Conservation (phyloP, 805 yeast genomes). For the Debaryomyces castellii region DNA sequence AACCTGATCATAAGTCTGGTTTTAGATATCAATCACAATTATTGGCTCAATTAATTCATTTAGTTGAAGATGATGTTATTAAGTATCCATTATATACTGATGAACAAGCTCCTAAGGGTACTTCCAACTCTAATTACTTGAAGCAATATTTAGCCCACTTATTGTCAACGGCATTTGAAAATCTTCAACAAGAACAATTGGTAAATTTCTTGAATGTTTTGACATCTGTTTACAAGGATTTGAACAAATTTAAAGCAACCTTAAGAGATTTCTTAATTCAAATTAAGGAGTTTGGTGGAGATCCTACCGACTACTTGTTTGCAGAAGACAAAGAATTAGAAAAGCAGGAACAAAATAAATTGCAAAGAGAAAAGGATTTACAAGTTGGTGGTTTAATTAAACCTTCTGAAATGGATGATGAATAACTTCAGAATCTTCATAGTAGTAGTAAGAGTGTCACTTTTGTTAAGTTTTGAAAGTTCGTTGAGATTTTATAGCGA, state of each 20-base stretch:
- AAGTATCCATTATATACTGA: constrained; percentile 73
- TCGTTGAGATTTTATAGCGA: neutral
- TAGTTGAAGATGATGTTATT: constrained; percentile 76
- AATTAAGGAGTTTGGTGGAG: constrained; percentile 94
- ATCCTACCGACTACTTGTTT: constrained; percentile 88
- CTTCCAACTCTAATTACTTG: constrained; percentile 75
- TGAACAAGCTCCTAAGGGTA: constrained; percentile 84
- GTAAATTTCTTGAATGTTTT: constrained; percentile 77
- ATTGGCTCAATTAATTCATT: constrained; percentile 76
- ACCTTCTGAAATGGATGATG: constrained; percentile 92
- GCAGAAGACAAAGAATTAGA: constrained; percentile 91
- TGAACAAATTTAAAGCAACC: constrained; percentile 73
- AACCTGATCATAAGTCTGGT: constrained; percentile 97
- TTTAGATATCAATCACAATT: constrained; percentile 85
- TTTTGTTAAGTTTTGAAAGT: neutral
- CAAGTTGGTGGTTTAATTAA: constrained; percentile 91
- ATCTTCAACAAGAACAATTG: constrained; percentile 80
- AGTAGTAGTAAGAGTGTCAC: neutral
- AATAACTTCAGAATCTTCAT: constrained; percentile 11
- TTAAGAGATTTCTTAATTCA: constrained; percentile 95
- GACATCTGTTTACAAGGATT: constrained; percentile 70
- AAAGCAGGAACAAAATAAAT: constrained; percentile 60
- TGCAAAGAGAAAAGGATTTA: constrained; percentile 78
- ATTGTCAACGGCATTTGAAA: constrained; percentile 88
- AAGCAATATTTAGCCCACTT: constrained; percentile 79